Conservation (phyloP, 139 green algal genomes). For the Ettlia oleoabundans region DNA sequence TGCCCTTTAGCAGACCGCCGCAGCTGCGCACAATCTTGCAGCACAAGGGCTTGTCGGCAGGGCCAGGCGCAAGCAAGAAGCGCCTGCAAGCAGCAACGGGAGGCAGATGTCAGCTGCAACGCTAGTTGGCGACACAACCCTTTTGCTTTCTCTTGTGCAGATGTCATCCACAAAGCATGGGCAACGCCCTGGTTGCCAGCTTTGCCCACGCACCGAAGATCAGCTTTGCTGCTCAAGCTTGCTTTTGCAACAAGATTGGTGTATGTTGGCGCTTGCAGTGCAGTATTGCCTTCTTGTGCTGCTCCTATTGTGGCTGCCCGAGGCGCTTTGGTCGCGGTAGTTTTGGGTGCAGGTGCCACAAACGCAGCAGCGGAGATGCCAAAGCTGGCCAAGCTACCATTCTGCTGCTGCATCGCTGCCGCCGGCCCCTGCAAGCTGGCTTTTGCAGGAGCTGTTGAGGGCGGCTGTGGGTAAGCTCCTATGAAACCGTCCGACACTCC, state of each 20-base stretch:
- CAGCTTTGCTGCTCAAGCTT: neutral
- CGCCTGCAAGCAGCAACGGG: neutral
- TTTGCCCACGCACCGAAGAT: neutral
- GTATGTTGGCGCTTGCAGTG: neutral
- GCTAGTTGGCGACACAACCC: too few species aligned
- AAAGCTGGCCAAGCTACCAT: constrained; percentile 15
- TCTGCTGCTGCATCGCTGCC: neutral
- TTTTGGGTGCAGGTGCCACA: constrained; percentile 1
- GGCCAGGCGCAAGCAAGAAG: constrained; percentile 40
- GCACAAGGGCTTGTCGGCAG: constrained; percentile 55
- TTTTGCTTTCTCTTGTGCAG: too few species aligned
- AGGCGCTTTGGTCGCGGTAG: neutral
- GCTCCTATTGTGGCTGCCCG: neutral
- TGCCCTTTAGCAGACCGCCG: constrained; percentile 29
- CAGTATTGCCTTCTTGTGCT: neutral
- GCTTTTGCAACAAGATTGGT: neutral
- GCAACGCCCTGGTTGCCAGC: too few species aligned
- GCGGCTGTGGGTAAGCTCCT: constrained; percentile 25
- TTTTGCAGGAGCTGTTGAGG: constrained; percentile 2
- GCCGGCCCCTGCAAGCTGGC: neutral
- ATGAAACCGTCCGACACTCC: neutral
- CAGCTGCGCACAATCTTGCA: constrained; percentile 86
- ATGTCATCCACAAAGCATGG: too few species aligned
- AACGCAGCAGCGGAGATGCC: constrained; percentile 18
- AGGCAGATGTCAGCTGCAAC: neutral